Evolutionary conservation across 345 rosid genomes (phyloP), one percentile per base, ranked within the genome.

Genomic region (Euphorbia pulcherrima): DNA sequence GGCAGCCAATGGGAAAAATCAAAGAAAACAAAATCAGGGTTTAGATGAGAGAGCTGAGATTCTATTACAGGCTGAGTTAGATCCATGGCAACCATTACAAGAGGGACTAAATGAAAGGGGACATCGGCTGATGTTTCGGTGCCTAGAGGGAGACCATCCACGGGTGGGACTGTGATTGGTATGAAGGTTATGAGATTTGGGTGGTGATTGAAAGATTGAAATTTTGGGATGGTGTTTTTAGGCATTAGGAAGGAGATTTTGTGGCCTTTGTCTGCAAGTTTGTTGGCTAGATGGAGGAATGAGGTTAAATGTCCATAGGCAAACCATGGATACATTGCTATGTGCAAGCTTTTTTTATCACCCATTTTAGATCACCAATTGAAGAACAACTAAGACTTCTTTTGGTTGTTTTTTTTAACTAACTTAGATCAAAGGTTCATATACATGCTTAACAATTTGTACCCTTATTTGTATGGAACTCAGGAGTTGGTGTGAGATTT

Each of bases 171-270:
- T 2, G 77, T 33, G 59, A 88, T 65, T 1, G 77, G 74, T 57
- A 73, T 80, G 59, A 85, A 79, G 58, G 78, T 62, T 29, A 88
- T 88, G 70, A 79, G 80, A 70, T 79, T 16, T 6, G 87, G 88
- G 33, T 75, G 72, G 1, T 67, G 79, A 51, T 86, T 86, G 14
- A 75, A 67, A 28, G 74, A 72, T 23, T 65, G 11, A 17, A 88
- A 40, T n/a, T 79, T 81, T 13, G 11, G 26, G 30, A 66, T 35
- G 8, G 83, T 77, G 61, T 79, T 80, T 56, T 30, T 69, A 65
- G 95, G 95, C 16, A 82, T 68, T 57, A 83, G 62, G 63, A 80
- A 77, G 30, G 80, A 56, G 67, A 82, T 79, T 35, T 21, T 72
- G 14, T 77, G 74, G 54, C 71, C 71, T 60, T 39, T 72, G 27